phyloP scores from a whole-genome alignment of 2,329 filamentous ascomycete species.

The Neurospora crassa region DNA sequence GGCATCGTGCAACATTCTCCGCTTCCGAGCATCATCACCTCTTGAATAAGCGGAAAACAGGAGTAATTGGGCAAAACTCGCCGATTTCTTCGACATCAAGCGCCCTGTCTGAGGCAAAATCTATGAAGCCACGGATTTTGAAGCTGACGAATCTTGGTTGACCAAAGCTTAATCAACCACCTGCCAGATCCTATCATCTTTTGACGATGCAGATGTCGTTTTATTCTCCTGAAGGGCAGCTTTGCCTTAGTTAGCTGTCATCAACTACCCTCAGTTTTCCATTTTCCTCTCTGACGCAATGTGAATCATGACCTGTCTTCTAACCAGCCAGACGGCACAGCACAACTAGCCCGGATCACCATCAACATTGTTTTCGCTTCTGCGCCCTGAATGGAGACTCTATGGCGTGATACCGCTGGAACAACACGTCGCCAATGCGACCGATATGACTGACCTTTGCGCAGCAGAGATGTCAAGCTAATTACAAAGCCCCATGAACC shows the following conservation, averaged over 20 bases:
- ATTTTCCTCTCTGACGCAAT: not conserved
- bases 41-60: not conserved
- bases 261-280: not conserved
- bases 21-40: not conserved
- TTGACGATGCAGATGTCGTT: not conserved
- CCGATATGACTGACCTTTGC: not conserved
- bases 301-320: not conserved
- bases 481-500: not conserved
- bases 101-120: not conserved
- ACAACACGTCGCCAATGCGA: not conserved
- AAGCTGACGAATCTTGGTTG: not conserved
- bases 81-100: not conserved
- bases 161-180: not conserved
- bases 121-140: not conserved
- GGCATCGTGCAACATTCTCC: not conserved
- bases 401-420: not conserved
- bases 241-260: not conserved
- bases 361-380: not conserved
- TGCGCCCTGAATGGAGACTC: not conserved
- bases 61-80: not conserved
- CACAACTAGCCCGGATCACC: not conserved
- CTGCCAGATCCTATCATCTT: not conserved
- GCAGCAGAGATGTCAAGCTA: no score
- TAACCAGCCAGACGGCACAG: not conserved
- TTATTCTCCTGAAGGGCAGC: not conserved